Evolutionary conservation across 495 filamentous ascomycete species (phyloP), one percentile per base, ranked within the genome.

Genomic region (Neurospora sp.): DNA sequence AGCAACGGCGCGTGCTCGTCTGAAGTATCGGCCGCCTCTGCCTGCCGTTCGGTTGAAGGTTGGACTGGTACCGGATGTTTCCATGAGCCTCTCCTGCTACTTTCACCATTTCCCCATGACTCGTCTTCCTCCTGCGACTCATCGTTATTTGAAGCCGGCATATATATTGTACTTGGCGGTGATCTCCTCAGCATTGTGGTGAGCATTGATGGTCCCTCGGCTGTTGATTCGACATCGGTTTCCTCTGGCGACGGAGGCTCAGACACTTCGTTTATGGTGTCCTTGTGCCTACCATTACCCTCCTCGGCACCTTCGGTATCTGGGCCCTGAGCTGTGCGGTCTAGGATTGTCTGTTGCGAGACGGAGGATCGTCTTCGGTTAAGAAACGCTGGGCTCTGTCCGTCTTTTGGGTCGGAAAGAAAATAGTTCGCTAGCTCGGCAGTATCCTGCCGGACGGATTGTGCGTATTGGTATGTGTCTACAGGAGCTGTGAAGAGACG

Each of bases 381-480:
- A 20, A 85, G 83, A 70, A 87, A 84, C 37, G 84, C 79, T 42
- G 80, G 76, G 72, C 79, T 82, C 31, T 76, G 80, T 69, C 78
- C 79, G 72, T 84, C 80, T 46, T 84, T 78, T 72, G 87, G 86
- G 77, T 91, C 89, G 71, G 92, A 93, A 40, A 98, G 85, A n/a
- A 92, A 92, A 76, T 93, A 93, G 7, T 88, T 93, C 35, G 96
- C 95, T 41, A 99, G 88, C 80, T 97, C 93, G 40, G 94, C 94
- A 2, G 96, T 97, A 78, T 97, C 91, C 80, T 97, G 93, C 72
- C 96, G 91, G 14, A 99, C 92, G 73, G 89, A 92, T 60, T 90
- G 87, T 31, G 92, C 89, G 82, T 93, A 92, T 72, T 92, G 89
- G 8, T 89, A 87, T 75, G 87, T 89, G 77, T 96, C 93, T 84